A percentile compares a stretch with the other conserved stretches of the same genome.
Evolutionary conservation across 2,329 filamentous ascomycete genomes (phyloP).

Genomic region (Neonectria sp.): DNA sequence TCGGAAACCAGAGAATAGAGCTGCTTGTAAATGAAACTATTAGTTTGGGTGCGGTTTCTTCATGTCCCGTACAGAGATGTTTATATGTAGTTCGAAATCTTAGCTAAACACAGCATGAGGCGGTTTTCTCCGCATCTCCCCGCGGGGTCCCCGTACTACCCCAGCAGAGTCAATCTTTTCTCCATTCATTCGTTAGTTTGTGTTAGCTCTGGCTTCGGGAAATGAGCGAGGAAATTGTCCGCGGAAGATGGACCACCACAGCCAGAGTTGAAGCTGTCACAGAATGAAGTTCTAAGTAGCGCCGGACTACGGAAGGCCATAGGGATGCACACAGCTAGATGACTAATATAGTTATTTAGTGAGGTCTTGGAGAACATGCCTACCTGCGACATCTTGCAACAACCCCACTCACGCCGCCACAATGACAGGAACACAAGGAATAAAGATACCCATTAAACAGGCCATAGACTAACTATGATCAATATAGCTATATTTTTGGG

Average conservation of each 20-base stretch:
- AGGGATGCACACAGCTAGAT: too few species aligned
- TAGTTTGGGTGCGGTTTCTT: not conserved
- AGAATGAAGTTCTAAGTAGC: too few species aligned
- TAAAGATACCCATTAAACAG: too few species aligned
- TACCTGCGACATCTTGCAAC: too few species aligned
- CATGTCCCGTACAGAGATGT: not conserved
- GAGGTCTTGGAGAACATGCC: too few species aligned
- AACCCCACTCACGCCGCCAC: too few species aligned
- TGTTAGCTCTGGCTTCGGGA: not conserved
- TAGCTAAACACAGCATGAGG: not conserved
- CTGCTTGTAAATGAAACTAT: not conserved
- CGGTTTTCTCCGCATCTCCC: not conserved
- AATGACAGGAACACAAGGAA: too few species aligned
- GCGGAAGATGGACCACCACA: not conserved
- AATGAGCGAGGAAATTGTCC: not conserved
- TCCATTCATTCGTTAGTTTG: not conserved
- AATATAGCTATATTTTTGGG: too few species aligned
- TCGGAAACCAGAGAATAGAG: not conserved
- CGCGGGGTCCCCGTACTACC: not conserved
- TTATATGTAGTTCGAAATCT: constrained; percentile 1
- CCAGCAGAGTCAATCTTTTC: not conserved
- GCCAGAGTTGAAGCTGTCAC: too few species aligned
- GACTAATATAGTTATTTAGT: too few species aligned
- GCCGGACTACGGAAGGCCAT: too few species aligned
- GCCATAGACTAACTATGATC: too few species aligned